Conservation (phyloP, 257 asterid genomes). For the Ophiorrhiza pumila region DNA sequence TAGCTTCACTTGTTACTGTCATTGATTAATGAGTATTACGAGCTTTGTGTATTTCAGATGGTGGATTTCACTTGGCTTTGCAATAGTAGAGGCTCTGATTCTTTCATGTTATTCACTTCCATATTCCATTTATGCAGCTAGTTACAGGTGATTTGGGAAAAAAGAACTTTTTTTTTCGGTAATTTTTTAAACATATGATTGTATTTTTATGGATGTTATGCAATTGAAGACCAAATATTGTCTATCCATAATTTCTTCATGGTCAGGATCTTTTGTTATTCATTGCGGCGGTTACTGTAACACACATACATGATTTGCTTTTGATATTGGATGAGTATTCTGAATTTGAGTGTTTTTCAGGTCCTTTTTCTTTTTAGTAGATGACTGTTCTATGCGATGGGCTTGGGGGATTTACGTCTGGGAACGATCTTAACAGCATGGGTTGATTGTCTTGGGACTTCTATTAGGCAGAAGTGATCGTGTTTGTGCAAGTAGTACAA, state of each 20-base stretch:
- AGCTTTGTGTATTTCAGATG: conserved; percentile 57
- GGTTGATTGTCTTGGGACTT: background rate
- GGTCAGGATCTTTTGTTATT: background rate
- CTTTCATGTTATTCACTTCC: conserved; percentile 89
- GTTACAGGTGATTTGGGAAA: conserved; percentile 59
- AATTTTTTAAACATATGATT: background rate
- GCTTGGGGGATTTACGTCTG: background rate
- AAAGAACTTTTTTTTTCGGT: background rate
- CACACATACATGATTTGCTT: background rate
- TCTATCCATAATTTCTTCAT: background rate
- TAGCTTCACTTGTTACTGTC: conserved; percentile 10
- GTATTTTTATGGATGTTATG: background rate
- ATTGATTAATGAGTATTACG: background rate
- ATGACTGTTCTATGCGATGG: background rate
- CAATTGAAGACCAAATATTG: conserved; percentile 2
- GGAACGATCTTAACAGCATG: background rate
- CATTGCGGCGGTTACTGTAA: too few relatives aligned
- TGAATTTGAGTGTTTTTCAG: background rate
- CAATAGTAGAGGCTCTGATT: conserved; percentile 67
- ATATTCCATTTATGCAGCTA: conserved; percentile 83
- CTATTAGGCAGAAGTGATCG: background rate
- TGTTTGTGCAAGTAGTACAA: background rate
- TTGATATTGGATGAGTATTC: background rate
- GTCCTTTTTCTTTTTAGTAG: background rate
- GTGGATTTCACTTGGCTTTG: conserved; percentile 97